Conservation (phyloP, 2,329 filamentous ascomycete species). For the Paraphaeosphaeria sporulosa region DNA sequence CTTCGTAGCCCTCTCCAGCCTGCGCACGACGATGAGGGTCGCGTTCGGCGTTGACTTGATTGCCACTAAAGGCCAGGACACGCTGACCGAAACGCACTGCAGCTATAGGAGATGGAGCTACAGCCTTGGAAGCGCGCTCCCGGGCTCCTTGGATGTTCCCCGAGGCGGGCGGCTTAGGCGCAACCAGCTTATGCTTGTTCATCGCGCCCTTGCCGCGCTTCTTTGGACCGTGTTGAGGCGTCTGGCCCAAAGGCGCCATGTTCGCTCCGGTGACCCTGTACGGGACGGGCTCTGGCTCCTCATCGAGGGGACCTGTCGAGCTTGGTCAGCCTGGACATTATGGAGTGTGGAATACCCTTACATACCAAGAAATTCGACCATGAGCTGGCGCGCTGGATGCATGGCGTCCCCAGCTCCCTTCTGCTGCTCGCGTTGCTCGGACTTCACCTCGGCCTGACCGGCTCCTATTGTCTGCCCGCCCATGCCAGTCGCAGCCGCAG, state of each 20-base stretch:
- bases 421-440: neutral
- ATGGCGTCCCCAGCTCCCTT: neutral
- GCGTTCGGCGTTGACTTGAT: neutral
- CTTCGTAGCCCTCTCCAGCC: neutral
- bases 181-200: neutral
- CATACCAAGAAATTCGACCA: conserved; percentile 6
- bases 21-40: neutral
- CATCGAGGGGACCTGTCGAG: conserved; percentile 5
- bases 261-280: conserved; percentile 4
- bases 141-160: neutral
- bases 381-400: conserved; percentile 8
- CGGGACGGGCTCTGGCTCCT: neutral
- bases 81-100: neutral
- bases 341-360: neutral
- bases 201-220: neutral
- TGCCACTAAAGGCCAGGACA: neutral
- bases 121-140: conserved; percentile 1
- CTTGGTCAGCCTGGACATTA: neutral
- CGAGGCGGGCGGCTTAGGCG: neutral
- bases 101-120: neutral
- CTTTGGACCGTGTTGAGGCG: neutral
- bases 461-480: neutral
- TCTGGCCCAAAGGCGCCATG: conserved; percentile 2
- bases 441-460: neutral
- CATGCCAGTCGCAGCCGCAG: neutral